These are phyloP conservation scores for Ascobolus immersus DNA, from an alignment of 495 filamentous ascomycete genomes.

Conservation along the genomic window DNA sequence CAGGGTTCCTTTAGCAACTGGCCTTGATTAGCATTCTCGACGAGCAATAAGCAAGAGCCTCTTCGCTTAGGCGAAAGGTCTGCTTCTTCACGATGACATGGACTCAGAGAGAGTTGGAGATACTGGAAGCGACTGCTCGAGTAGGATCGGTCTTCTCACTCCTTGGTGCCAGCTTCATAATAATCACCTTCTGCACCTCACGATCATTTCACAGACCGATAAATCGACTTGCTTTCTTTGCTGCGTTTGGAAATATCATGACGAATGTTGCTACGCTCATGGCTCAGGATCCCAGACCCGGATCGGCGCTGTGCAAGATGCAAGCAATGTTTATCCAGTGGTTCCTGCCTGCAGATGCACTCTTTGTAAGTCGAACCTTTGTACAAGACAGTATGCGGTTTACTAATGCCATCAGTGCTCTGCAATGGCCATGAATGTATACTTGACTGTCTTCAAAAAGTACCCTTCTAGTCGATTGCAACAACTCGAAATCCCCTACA, in stretches of 20 bases:
- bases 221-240: conserved; percentile 66
- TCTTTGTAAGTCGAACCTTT: conserved; percentile 2
- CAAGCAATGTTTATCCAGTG: conserved; percentile 51
- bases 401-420: conserved; percentile 22
- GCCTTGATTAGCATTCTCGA: too few relatives aligned
- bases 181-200: conserved; percentile 39
- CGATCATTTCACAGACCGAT: conserved; percentile 56
- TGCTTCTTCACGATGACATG: too few relatives aligned
- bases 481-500: conserved; percentile 44
- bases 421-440: conserved; percentile 74
- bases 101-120: conserved; percentile 12
- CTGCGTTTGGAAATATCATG: conserved; percentile 60
- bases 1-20: too few relatives aligned
- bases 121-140: conserved; percentile 13
- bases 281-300: conserved; percentile 21
- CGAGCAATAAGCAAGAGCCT: too few relatives aligned
- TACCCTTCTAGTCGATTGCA: conserved; percentile 43
- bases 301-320: conserved; percentile 38
- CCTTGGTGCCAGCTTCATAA: conserved; percentile 44
- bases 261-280: conserved; percentile 60
- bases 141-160: conserved; percentile 31
- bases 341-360: conserved; percentile 53
- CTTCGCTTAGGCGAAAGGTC: too few relatives aligned
- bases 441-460: conserved; percentile 58
- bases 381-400: not conserved